phyloP scores from a whole-genome alignment of 495 filamentous ascomycete species.

The Lophiostoma macrostomum region DNA sequence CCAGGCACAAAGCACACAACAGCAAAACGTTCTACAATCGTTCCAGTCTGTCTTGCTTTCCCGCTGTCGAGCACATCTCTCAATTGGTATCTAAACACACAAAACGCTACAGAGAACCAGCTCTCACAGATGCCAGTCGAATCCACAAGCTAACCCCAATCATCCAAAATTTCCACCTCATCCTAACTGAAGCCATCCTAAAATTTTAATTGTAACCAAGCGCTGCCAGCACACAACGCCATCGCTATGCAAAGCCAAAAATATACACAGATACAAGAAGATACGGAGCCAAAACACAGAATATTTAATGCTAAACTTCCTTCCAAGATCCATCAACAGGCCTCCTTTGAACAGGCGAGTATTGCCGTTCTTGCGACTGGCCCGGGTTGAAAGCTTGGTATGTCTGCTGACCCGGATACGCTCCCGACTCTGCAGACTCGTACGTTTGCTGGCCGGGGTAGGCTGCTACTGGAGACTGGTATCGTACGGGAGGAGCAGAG shows the following conservation, averaged over 20 bases:
- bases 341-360: constrained; percentile 26
- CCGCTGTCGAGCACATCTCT: no score
- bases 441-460: constrained; percentile 29
- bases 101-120: no score
- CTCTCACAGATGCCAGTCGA: no score
- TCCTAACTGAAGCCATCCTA: no score
- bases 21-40: no score
- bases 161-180: no score
- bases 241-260: constrained; percentile 20
- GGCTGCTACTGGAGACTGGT: constrained; percentile 8
- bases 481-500: constrained; percentile 2
- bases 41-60: no score
- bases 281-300: background rate
- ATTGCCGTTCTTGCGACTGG: constrained; percentile 13
- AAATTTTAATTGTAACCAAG: no score
- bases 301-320: constrained; percentile 32
- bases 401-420: constrained; percentile 18
- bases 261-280: background rate
- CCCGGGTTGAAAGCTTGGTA: constrained; percentile 14
- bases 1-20: no score
- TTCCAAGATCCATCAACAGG: constrained; percentile 38
- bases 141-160: no score
- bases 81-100: no score
- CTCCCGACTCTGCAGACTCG: constrained; percentile 1
- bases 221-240: no score